Base-by-base conservation (phyloP, 1,284 basidiomycete genomes). In the Puccinia polysora region DNA sequence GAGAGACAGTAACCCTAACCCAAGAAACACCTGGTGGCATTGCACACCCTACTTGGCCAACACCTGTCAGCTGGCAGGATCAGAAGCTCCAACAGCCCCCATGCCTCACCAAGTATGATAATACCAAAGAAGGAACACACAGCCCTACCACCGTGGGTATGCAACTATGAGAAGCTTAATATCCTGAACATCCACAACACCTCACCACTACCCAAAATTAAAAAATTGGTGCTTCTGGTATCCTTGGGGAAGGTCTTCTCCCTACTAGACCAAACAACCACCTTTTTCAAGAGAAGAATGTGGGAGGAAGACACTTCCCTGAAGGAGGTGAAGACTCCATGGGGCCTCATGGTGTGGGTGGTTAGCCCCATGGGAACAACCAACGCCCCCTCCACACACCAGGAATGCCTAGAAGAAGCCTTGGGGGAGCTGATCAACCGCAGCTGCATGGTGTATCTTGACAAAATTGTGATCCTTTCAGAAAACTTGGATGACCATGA, bases 311-410 rank as follows among this genome's bases (percentile, higher is more conserved):
- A 74, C 65, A 68, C 75, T 69, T 71, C 63, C 30, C 60, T 75
- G 36, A 76, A 70, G 10, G 74, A 73, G 3, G 76, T 76, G 38
- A 52, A 64, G 20, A 67, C 55, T 10, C 59, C 52, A n/a, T 62
- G 53, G 49, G 62, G 73, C 12, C 40, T 68, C 3, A 74, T 69
- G 43, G 63, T 75, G 50, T 69, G 28, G 28, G 47, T 73, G 1
- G 75, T 75, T 18, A 75, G 75, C 63, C 74, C 64, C 0, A 73
- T 75, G 62, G 75, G 73, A 15, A 58, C 74, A 15, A n/a, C 25
- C 55, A 83, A 83, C 73, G 80, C 80, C 0, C 82, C 82, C 0
- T 77, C 80, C 0, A 75, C 77, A 0, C 80, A 81, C 74, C 81
- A 82, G 67, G 69, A 64, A 23, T 74, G 78, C 12, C 53, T 68